Percentiles rank a stretch among this genome's conserved stretches.
These are phyloP conservation scores for Cryptosporidium parvum DNA, from an alignment of 169 alveolate genomes.

Conservation along the genomic window DNA sequence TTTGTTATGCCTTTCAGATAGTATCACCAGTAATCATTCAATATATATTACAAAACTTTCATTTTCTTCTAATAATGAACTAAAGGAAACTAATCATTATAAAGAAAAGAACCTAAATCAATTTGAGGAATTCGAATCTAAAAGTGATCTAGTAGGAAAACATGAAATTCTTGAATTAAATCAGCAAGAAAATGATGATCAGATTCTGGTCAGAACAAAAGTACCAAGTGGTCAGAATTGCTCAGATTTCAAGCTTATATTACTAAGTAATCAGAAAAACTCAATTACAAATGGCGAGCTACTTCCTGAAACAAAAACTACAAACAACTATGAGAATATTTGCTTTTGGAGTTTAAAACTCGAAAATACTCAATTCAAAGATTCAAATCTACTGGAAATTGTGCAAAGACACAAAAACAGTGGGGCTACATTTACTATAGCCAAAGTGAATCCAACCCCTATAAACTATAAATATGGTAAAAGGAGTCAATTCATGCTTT, in stretches of 20 bases:
- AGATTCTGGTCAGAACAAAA: constrained; percentile 5
- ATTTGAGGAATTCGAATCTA: not conserved
- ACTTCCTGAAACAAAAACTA: not conserved
- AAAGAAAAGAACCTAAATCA: not conserved
- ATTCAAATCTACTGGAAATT: constrained; percentile 12
- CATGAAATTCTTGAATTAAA: not conserved
- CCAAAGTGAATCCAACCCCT: not conserved
- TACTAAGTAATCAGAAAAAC: not conserved
- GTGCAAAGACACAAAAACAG: constrained; percentile 25
- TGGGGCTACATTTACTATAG: not conserved
- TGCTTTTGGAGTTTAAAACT: constrained; percentile 42
- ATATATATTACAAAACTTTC: constrained; percentile 46
- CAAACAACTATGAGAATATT: not conserved
- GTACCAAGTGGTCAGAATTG: constrained; percentile 5
- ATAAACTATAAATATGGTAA: not conserved
- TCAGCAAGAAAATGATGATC: not conserved
- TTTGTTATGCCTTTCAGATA: constrained; percentile 53
- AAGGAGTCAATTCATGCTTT: not conserved
- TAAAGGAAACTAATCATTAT: not conserved
- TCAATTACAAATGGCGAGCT: not conserved
- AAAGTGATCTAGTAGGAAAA: not conserved
- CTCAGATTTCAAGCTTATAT: not conserved
- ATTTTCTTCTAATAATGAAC: not conserved
- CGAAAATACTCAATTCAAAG: not conserved
- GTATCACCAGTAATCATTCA: constrained; percentile 31